Evolutionary conservation across 83 land plant genomes (phyloP), one percentile per base, ranked within the genome.

Genomic region (Diphasiastrum complanatum): DNA sequence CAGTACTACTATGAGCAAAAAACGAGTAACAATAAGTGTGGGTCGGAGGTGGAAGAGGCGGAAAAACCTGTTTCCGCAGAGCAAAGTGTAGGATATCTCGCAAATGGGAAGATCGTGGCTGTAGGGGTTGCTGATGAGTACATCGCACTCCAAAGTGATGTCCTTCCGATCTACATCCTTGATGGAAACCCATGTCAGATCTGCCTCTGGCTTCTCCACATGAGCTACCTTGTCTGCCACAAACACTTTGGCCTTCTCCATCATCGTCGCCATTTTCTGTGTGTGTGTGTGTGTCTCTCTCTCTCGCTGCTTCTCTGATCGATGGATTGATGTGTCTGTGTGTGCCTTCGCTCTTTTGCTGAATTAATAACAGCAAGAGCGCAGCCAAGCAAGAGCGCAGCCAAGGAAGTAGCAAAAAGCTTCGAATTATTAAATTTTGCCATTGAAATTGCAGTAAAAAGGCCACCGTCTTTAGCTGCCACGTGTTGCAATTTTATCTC

Each of bases 161-260:
- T 66, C 33, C 4, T 77, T 61, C 3, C 72, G 62, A 51, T 49
- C 65, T 2, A 83, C 73, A 29, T 64, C 23, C 61, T 88, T 88
- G 45, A 92, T 30, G 45, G 63, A 65, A 22, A 92, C 81, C 61
- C 74, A 72, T 1, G 55, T 51, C 50, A 91, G 26, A 40, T 67
- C 74, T 20, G 87, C 95, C 38, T 75, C 84, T 5, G 97, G 97
- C 75, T 82, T 87, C 78, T 74, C 67, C 32, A 84, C 66, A 27
- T 71, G 45, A 11, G 85, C 85, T 35, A 87, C 41, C 68, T 82
- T 80, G 31, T 87, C 97, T 24, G 80, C 70, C 49, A 77, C 83
- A 27, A 72, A 64, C 16, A 48, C 60, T 80, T 87, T 87, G 16
- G 80, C 90, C 77, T 80, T 79, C 65, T 79, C 77, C 63, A 91